A percentile compares a stretch with the other conserved stretches of the same genome.
Evolutionary conservation across 169 alveolate genomes (phyloP).

Genomic region (Eimeria tenella): DNA sequence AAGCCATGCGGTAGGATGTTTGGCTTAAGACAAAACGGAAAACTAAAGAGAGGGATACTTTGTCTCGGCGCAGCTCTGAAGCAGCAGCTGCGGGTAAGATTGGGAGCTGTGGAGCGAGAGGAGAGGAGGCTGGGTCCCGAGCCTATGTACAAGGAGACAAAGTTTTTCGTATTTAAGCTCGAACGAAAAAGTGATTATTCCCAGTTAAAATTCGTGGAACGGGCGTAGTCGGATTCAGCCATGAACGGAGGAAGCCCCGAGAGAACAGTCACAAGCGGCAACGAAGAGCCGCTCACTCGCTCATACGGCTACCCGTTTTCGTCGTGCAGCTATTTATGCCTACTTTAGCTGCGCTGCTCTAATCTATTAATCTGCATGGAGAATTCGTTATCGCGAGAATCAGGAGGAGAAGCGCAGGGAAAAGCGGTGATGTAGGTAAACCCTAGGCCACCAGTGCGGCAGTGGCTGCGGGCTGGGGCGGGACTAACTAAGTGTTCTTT

Average conservation of each 20-base stretch:
- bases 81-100: constrained; percentile 29
- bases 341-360: neutral
- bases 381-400: neutral
- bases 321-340: constrained; percentile 11
- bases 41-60: neutral
- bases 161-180: neutral
- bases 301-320: neutral
- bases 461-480: neutral
- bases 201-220: neutral
- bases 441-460: neutral
- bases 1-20: constrained; percentile 48
- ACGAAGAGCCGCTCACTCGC: constrained; percentile 58
- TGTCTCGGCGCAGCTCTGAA: constrained; percentile 35
- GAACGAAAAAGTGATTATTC: neutral
- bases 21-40: neutral
- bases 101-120: constrained; percentile 22
- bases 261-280: constrained; percentile 27
- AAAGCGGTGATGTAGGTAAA: neutral
- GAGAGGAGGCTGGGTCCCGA: constrained; percentile 2
- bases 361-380: neutral
- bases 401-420: neutral
- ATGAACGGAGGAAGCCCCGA: constrained; percentile 34
- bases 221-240: neutral
- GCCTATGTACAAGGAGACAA: neutral
- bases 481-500: no score